Evolutionary conservation across 768 basidiomycete genomes (phyloP).

Genomic region (Termitomyces sp.): DNA sequence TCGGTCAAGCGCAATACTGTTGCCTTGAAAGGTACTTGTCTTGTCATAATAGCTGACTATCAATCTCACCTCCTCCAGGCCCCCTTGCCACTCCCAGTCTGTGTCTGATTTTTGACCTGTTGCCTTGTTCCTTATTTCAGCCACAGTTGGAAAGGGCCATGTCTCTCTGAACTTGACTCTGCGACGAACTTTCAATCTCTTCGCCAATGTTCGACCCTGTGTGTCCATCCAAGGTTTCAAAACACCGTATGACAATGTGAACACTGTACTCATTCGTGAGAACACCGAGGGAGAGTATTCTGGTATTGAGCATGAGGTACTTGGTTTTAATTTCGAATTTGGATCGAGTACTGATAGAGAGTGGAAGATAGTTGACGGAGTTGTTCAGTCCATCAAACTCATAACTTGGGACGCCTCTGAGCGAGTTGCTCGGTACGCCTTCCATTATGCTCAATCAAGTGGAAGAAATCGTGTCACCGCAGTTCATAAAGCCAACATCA

Average conservation of each 20-base stretch:
- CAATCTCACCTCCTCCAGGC: conserved; percentile 36
- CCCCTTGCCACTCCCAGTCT: conserved; percentile 95
- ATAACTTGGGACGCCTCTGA: conserved; percentile 99
- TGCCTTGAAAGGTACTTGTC: conserved; percentile 80
- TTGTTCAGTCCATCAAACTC: conserved; percentile 98
- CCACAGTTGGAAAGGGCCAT: conserved; percentile 93
- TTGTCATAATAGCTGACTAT: not conserved
- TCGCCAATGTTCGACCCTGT: conserved; percentile 98
- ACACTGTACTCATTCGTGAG: conserved; percentile 97
- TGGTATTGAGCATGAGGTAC: conserved; percentile 97
- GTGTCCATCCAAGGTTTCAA: conserved; percentile 95
- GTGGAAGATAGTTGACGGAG: conserved; percentile 83
- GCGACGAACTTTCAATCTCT: conserved; percentile 95
- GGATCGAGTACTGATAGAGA: not conserved
- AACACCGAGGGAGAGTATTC: conserved; percentile 99
- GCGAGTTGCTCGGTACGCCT: conserved; percentile 97
- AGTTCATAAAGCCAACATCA: conserved; percentile 99
- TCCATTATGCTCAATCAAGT: conserved; percentile 90
- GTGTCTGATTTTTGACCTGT: conserved; percentile 22
- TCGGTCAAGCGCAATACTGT: conserved; percentile 97
- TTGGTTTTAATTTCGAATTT: conserved; percentile 5
- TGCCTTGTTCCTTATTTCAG: conserved; percentile 2
- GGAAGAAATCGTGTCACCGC: conserved; percentile 93
- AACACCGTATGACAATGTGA: conserved; percentile 97
- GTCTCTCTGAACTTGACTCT: conserved; percentile 97